phyloP scores from a whole-genome alignment of 176 grass and related monocot species.

The Oryza longistaminata region DNA sequence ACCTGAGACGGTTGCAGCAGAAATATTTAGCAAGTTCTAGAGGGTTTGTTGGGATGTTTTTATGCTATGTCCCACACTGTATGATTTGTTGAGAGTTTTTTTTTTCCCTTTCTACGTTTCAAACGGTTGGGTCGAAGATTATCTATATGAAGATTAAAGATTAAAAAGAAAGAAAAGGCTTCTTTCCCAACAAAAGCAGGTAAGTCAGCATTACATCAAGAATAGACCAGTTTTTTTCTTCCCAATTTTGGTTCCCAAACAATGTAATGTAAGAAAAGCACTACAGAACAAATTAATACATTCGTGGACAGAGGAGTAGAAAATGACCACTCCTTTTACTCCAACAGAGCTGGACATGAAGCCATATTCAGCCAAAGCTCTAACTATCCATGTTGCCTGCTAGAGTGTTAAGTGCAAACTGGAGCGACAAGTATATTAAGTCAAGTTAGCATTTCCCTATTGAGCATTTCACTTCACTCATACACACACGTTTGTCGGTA shows the following conservation, averaged over 20 bases:
- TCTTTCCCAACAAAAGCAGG: background rate
- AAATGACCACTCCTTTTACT: background rate
- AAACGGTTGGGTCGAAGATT: background rate
- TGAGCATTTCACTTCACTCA: constrained; percentile 5
- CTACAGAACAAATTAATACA: background rate
- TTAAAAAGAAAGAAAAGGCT: background rate
- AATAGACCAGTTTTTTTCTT: background rate
- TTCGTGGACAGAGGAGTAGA: background rate
- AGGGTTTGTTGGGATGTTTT: background rate
- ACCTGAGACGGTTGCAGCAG: background rate
- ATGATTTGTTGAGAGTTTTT: background rate
- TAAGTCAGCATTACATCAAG: background rate
- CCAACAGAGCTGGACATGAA: background rate
- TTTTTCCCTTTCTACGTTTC: background rate
- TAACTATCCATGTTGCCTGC: background rate
- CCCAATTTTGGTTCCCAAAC: background rate
- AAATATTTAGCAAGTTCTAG: background rate
- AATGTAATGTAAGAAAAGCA: background rate
- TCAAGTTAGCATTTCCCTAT: constrained; percentile 16
- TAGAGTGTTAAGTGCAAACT: background rate
- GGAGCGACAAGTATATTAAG: background rate
- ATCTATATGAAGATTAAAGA: background rate
- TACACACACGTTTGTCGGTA: background rate
- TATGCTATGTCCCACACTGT: background rate
- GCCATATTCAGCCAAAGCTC: background rate